Percentiles rank a stretch among this genome's conserved stretches.
Evolutionary conservation across 1,284 basidiomycete genomes (phyloP).

Genomic region (Marasmius sp.): DNA sequence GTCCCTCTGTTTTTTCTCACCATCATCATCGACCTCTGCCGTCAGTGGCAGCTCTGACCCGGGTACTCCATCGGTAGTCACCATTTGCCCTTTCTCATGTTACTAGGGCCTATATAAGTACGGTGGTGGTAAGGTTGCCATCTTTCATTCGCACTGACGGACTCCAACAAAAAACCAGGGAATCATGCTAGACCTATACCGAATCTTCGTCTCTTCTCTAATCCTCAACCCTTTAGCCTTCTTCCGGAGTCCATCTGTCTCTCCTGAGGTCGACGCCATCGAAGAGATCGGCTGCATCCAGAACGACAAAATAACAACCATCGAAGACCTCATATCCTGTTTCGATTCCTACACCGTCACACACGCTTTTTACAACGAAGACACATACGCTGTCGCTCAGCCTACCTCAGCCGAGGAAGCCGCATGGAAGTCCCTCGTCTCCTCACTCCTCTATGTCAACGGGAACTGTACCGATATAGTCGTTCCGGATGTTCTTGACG

Average conservation of each 20-base stretch:
- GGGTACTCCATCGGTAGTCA: no score
- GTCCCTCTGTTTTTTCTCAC: no score
- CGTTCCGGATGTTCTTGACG: constrained; percentile 28
- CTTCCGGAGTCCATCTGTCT: no score
- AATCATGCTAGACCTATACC: not conserved
- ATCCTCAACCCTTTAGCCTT: not conserved
- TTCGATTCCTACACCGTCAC: constrained; percentile 31
- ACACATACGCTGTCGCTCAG: constrained; percentile 35
- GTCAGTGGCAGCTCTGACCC: no score
- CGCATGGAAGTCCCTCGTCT: constrained; percentile 30
- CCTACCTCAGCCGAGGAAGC: constrained; percentile 29
- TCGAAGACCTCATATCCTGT: constrained; percentile 11
- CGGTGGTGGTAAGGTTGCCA: no score
- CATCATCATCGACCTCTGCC: no score
- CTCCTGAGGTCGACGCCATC: no score
- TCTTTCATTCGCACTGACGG: no score
- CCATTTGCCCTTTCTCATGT: no score
- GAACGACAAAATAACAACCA: not conserved
- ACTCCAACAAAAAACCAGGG: no score
- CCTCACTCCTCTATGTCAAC: constrained; percentile 29
- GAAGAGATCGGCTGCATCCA: not conserved
- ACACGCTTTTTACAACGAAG: constrained; percentile 27
- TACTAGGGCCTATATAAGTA: no score
- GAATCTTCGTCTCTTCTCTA: not conserved
- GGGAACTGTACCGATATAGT: constrained; percentile 30